Base-by-base conservation (phyloP, 179 eudicot genomes). In the Sideroxylon spinosum region DNA sequence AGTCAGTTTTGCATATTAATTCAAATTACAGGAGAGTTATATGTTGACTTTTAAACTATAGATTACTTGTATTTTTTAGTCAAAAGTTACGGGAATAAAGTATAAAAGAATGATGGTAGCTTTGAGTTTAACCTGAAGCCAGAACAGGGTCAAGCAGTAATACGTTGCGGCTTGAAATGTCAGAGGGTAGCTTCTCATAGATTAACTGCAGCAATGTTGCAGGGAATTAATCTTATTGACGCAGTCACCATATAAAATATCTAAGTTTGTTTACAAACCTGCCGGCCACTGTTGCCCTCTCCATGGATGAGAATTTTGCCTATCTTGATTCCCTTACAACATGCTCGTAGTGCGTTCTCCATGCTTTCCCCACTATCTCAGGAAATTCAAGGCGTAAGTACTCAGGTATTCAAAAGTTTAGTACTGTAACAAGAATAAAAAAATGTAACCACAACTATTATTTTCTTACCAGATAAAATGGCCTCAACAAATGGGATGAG, bases 341-440 rank as follows among this genome's bases (percentile, higher is more conserved):
- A 90, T 7, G 89, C 93, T 85, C 93, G 78, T 25, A 89, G 62
- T 52, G 92, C 92, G 73, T 89, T 89, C 83, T 89, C 92, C 92
- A 89, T 89, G 84, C 93, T 89, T 81, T 89, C 93, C 10, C 91
- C 93, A 76, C 93, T 89, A 66, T 73, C 4, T 13, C 56, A 81
- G 49, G 11, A 81, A 71, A 78, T 0, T 37, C 55, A 5, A 56
- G 64, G 29, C 61, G 59, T 46, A 71, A 62, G 60, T 59, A 23
- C 11, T 25, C 68, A 68, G 11, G 64, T 25, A 71, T 63, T 0
- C 2, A 37, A 22, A 1, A 59, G 19, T 20, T 7, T 19, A 3
- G 0, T 9, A 13, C 78, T 60, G 20, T 20, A 22, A 46, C 10
- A 25, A 44, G 4, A 14, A 28, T 29, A 52, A 29, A 44, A 7